Evolutionary conservation across 2,329 filamentous ascomycete species (phyloP).

Genomic region (Cladobotryum mycophilum): DNA sequence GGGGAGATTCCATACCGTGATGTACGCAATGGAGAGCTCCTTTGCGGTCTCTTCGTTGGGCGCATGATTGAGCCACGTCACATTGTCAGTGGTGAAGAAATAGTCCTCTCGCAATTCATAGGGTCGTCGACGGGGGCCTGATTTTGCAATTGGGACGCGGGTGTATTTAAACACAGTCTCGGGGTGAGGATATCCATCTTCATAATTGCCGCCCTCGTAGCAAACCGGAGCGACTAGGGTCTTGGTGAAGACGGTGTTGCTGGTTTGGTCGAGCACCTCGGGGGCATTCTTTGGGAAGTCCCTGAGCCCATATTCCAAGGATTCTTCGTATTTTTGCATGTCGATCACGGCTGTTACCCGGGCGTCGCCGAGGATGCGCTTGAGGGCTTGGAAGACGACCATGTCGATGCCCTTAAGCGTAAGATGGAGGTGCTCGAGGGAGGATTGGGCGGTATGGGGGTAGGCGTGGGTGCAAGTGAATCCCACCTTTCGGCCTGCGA

Average conservation of each 20-base stretch:
- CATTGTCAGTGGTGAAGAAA: neutral
- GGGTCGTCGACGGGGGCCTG: neutral
- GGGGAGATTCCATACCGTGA: neutral
- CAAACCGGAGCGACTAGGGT: neutral
- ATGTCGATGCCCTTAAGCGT: constrained; percentile 42
- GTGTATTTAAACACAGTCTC: neutral
- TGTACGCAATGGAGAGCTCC: neutral
- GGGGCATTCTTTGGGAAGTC: neutral
- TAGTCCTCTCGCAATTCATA: neutral
- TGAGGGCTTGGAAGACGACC: constrained; percentile 28
- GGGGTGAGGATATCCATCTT: neutral
- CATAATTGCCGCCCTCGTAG: neutral
- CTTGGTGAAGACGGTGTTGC: neutral
- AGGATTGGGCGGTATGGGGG: constrained; percentile 29
- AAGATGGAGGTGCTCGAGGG: constrained; percentile 22
- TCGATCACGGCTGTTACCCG: constrained; percentile 8
- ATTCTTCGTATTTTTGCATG: neutral
- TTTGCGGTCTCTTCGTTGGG: neutral
- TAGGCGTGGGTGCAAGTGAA: constrained; percentile 43
- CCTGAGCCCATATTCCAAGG: neutral
- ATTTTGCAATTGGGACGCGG: neutral
- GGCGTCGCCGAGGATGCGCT: constrained; percentile 4
- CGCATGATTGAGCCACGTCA: constrained; percentile 12
- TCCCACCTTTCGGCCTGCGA: constrained; percentile 39
- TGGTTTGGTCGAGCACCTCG: neutral